Evolutionary conservation across 306 rosid genomes (phyloP).

Genomic region (Quercus ilex): DNA sequence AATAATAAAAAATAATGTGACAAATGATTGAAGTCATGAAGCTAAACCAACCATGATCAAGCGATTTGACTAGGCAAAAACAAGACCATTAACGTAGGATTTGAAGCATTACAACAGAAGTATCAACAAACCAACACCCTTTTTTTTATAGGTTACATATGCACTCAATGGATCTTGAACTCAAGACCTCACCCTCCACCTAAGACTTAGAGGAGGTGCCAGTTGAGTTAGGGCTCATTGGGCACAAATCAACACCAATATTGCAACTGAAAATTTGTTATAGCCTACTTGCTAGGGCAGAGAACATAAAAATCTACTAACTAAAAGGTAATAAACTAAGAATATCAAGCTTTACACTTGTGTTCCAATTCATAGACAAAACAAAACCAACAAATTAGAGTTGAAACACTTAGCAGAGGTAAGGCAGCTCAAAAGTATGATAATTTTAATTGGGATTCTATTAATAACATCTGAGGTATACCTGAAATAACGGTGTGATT

Average conservation of each 20-base stretch:
- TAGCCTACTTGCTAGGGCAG: neutral
- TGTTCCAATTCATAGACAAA: neutral
- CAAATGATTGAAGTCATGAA: neutral
- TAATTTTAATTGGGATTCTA: neutral
- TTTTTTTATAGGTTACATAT: no score
- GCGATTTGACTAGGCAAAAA: neutral
- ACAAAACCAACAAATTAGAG: neutral
- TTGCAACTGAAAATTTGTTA: neutral
- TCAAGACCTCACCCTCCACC: no score
- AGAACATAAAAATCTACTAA: neutral
- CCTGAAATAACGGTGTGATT: slow-evolving; percentile 92
- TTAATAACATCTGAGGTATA: slow-evolving; percentile 22
- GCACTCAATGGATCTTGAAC: no score
- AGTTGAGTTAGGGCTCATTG: no score
- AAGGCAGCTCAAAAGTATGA: neutral
- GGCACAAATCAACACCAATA: neutral
- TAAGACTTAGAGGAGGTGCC: no score
- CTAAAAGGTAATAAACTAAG: neutral
- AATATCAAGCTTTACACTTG: neutral
- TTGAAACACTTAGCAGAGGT: neutral
- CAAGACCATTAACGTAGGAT: neutral
- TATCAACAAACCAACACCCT: neutral
- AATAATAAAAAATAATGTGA: neutral
- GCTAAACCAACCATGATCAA: neutral
- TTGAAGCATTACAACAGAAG: neutral